Conservation (phyloP, 768 basidiomycete genomes). For the Boletus sp. region DNA sequence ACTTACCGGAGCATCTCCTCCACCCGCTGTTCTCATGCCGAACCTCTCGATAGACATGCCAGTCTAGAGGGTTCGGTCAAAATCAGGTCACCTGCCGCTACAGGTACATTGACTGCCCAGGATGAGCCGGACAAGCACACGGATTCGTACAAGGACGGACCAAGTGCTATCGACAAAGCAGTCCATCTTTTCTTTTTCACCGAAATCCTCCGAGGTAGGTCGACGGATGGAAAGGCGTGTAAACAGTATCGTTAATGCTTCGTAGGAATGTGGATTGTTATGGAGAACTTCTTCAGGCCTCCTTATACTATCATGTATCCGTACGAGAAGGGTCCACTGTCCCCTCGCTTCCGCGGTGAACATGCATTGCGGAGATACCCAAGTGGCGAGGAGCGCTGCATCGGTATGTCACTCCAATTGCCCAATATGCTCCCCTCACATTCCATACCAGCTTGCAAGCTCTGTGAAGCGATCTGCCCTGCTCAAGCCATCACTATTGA, state of each 20-base stretch:
- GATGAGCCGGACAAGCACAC: conserved; percentile 51
- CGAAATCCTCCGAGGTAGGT: conserved; percentile 90
- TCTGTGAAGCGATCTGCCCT: conserved; percentile 99
- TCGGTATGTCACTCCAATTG: conserved; percentile 58
- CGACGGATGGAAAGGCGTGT: not conserved
- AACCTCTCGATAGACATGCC: conserved; percentile 15
- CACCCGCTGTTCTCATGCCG: conserved; percentile 22
- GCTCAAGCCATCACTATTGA: conserved; percentile 99
- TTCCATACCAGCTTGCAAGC: conserved; percentile 77
- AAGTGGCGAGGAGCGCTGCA: conserved; percentile 97
- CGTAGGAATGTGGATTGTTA: conserved; percentile 95
- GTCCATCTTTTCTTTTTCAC: conserved; percentile 98
- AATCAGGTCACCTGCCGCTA: conserved; percentile 34
- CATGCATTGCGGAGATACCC: conserved; percentile 96
- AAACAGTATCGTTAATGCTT: conserved; percentile 8
- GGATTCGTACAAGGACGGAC: conserved; percentile 74
- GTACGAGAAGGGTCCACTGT: conserved; percentile 96
- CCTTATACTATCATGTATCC: conserved; percentile 99
- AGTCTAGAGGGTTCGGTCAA: conserved; percentile 23
- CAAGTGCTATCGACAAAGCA: conserved; percentile 93
- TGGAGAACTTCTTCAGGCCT: conserved; percentile 88
- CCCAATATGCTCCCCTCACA: conserved; percentile 5
- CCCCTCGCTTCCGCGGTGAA: conserved; percentile 97
- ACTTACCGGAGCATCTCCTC: conserved; percentile 43
- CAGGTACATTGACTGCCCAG: conserved; percentile 35